phyloP scores from a whole-genome alignment of 2,329 filamentous ascomycete species.

The Eurotiales sp. region DNA sequence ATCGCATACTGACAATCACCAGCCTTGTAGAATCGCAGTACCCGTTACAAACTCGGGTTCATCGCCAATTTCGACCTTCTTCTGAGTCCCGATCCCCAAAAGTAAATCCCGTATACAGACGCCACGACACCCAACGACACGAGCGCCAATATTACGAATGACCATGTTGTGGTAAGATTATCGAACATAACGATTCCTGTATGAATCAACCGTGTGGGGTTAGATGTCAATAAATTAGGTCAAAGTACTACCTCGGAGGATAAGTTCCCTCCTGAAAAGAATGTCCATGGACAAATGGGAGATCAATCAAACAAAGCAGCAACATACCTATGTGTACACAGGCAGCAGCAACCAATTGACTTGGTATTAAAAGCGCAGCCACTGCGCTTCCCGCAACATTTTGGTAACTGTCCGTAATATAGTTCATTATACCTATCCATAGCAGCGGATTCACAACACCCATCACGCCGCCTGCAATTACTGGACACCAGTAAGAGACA shows the following conservation, averaged over 20 bases:
- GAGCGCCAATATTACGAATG: slow-evolving; percentile 40
- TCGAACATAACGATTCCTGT: slow-evolving; percentile 32
- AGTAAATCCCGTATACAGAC: slow-evolving; percentile 41
- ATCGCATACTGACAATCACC: background rate
- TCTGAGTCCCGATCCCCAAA: slow-evolving; percentile 35
- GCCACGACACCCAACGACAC: slow-evolving; percentile 38
- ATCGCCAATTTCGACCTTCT: slow-evolving; percentile 34
- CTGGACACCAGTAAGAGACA: slow-evolving; percentile 39
- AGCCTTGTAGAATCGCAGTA: background rate
- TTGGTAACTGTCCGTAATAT: slow-evolving; percentile 42
- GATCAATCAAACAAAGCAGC: background rate
- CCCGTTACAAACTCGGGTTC: background rate
- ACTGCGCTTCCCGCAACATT: slow-evolving; percentile 41
- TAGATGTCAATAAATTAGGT: too few species aligned
- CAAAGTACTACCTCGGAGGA: too few species aligned
- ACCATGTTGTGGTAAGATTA: slow-evolving; percentile 39
- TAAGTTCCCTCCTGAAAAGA: too few species aligned
- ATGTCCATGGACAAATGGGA: background rate
- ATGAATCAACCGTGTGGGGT: background rate
- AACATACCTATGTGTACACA: slow-evolving; percentile 37
- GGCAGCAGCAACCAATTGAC: slow-evolving; percentile 40
- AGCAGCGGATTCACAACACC: slow-evolving; percentile 43
- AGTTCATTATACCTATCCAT: slow-evolving; percentile 44
- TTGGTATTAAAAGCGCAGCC: slow-evolving; percentile 43
- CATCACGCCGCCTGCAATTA: slow-evolving; percentile 38